Conservation (phyloP, 1,284 basidiomycete genomes). For the Agaricales sp. region DNA sequence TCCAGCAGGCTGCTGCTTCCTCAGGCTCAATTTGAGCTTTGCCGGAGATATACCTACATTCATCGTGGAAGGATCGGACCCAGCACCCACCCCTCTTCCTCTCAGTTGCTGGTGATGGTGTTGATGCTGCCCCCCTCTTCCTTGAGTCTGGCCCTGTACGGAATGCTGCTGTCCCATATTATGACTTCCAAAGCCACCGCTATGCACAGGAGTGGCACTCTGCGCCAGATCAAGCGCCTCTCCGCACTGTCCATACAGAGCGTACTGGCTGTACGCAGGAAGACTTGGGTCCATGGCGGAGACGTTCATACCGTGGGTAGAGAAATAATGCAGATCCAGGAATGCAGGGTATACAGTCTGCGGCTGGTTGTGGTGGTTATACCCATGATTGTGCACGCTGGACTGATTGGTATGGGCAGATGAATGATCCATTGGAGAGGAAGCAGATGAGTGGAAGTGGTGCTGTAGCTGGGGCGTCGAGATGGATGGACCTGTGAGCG, state of each 20-base stretch:
- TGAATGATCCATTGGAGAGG: neutral
- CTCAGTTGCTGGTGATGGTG: too few relatives aligned
- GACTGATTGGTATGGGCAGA: neutral
- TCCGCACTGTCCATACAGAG: constrained; percentile 12
- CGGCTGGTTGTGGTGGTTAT: constrained; percentile 12
- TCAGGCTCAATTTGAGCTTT: constrained; percentile 8
- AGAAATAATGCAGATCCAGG: constrained; percentile 61
- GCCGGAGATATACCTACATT: neutral
- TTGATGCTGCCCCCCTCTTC: too few relatives aligned
- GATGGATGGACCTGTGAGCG: too few relatives aligned
- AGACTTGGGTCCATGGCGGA: constrained; percentile 11
- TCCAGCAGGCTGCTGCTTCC: constrained; percentile 5
- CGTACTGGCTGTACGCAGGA: constrained; percentile 14
- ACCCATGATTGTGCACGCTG: constrained; percentile 17
- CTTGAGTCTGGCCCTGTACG: too few relatives aligned
- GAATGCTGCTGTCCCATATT: constrained; percentile 13
- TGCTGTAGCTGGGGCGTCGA: too few relatives aligned
- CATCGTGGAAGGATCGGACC: too few relatives aligned
- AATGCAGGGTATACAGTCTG: constrained; percentile 37
- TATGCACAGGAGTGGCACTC: constrained; percentile 13
- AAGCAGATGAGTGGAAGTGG: too few relatives aligned
- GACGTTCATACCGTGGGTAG: constrained; percentile 20
- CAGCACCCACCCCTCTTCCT: too few relatives aligned
- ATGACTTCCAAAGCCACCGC: constrained; percentile 21
- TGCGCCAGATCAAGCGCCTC: constrained; percentile 62